Conservation (phyloP, 106 monocot species). For the Vanilla planifolia region DNA sequence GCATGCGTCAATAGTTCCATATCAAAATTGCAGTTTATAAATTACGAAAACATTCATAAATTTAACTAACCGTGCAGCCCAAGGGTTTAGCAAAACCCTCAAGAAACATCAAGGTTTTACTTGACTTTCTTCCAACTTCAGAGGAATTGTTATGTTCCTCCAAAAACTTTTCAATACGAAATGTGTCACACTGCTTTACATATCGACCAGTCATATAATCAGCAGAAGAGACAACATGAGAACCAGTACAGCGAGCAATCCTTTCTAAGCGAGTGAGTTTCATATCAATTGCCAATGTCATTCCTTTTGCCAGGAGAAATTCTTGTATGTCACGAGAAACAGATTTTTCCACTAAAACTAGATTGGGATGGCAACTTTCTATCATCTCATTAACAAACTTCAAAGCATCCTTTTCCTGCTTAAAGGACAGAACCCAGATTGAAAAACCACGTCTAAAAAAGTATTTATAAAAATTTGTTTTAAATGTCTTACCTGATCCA, state of each 20-base stretch:
- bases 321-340: constrained; percentile 92
- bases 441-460: constrained; percentile 4
- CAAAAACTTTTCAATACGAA: constrained; percentile 73
- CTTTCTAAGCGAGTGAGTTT: constrained; percentile 65
- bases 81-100: constrained; percentile 87
- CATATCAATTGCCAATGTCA: constrained; percentile 90
- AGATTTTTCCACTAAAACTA: constrained; percentile 93
- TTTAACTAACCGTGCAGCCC: constrained; percentile 78
- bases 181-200: constrained; percentile 61
- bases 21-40: too few relatives aligned
- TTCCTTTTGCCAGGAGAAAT: constrained; percentile 51
- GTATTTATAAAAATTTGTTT: constrained; percentile 1
- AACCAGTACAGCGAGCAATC: constrained; percentile 85
- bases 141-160: constrained; percentile 60
- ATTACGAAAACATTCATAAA: too few relatives aligned
- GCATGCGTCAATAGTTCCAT: too few relatives aligned
- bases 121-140: constrained; percentile 57
- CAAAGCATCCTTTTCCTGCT: constrained; percentile 61
- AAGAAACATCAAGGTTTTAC: constrained; percentile 89
- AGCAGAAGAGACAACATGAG: constrained; percentile 56
- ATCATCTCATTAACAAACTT: constrained; percentile 62
- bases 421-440: neutral
- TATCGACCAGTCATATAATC: constrained; percentile 32
- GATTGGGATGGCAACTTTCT: constrained; percentile 72
- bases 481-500: constrained; percentile 49